These are phyloP conservation scores for Protomyces pachydermus DNA, from an alignment of 1,139 yeast species.

Conservation along the genomic window DNA sequence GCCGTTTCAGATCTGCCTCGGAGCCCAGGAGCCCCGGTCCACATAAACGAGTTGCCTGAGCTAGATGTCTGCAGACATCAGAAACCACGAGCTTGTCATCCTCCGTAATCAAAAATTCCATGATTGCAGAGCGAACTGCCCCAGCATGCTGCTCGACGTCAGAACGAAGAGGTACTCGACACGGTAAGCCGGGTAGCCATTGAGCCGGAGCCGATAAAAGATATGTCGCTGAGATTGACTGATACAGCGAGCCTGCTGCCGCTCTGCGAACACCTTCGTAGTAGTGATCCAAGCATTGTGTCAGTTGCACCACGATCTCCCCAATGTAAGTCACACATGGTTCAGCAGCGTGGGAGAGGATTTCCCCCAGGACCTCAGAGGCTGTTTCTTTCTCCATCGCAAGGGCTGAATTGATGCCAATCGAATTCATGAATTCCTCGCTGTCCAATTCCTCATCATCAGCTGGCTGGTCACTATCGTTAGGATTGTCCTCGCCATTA, in stretches of 20 bases:
- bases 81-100: slow-evolving; percentile 64
- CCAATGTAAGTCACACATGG: slow-evolving; percentile 76
- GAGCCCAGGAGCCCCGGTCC: slow-evolving; percentile 62
- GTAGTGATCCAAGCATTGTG: slow-evolving; percentile 74
- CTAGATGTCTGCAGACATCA: slow-evolving; percentile 67
- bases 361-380: slow-evolving; percentile 84
- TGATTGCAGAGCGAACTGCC: slow-evolving; percentile 61
- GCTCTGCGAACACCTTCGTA: slow-evolving; percentile 85
- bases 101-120: slow-evolving; percentile 65
- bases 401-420: slow-evolving; percentile 87
- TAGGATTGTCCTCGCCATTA: slow-evolving; percentile 27
- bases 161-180: slow-evolving; percentile 39
- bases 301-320: slow-evolving; percentile 58
- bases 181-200: slow-evolving; percentile 71
- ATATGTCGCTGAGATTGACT: slow-evolving; percentile 68
- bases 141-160: slow-evolving; percentile 56
- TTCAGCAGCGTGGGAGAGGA: slow-evolving; percentile 79
- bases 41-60: slow-evolving; percentile 63
- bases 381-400: slow-evolving; percentile 97
- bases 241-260: slow-evolving; percentile 78
- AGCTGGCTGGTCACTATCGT: slow-evolving; percentile 36
- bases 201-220: slow-evolving; percentile 43
- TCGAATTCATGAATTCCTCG: slow-evolving; percentile 49
- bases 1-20: slow-evolving; percentile 54
- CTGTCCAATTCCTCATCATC: slow-evolving; percentile 34